These are phyloP conservation scores for Irpex sp. DNA, from an alignment of 1,284 basidiomycete species.

Conservation along the genomic window DNA sequence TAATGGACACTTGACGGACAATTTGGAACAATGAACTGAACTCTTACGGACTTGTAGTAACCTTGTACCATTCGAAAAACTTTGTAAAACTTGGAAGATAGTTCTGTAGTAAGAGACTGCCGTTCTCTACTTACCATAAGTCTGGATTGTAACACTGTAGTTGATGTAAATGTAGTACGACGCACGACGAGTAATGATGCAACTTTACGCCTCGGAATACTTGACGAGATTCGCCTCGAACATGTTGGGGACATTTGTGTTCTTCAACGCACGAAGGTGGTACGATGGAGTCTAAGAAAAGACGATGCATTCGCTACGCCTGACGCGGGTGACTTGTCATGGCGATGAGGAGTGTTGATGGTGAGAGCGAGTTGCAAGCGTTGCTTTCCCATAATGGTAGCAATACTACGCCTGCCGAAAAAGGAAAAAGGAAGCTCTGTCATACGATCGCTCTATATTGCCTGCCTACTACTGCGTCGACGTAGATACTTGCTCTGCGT, in stretches of 20 bases:
- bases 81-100: background rate
- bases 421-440: background rate
- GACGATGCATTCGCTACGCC: background rate
- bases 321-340: background rate
- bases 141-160: background rate
- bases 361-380: background rate
- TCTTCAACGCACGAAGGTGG: background rate
- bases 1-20: background rate
- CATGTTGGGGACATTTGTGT: background rate
- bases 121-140: background rate
- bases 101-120: background rate
- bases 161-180: background rate
- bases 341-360: background rate
- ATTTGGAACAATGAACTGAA: constrained; percentile 1
- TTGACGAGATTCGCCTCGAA: background rate
- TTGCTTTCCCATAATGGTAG: background rate
- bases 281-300: background rate
- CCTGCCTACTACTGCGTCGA: no score
- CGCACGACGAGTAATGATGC: no score
- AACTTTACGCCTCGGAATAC: no score
- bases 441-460: background rate
- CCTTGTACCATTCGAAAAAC: background rate
- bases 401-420: constrained; percentile 10
- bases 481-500: no score
- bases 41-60: background rate